phyloP scores from a whole-genome alignment of 352 stramenopile species.

The Phytophthora meadii region DNA sequence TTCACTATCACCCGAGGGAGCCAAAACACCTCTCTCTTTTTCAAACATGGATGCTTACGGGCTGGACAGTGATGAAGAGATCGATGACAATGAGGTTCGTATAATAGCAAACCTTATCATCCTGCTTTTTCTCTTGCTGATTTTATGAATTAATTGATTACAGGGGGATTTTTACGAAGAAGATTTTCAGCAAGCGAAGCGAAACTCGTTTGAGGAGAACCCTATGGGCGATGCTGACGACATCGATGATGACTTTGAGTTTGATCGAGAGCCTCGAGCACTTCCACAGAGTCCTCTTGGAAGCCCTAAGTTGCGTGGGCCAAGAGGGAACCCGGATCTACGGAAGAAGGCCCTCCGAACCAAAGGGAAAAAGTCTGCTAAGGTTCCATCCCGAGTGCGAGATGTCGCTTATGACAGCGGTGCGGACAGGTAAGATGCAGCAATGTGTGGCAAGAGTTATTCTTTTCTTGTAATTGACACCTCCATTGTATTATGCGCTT shows the following conservation, averaged over 20 bases:
- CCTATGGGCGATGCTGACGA: conserved; percentile 78
- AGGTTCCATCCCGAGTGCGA: conserved; percentile 60
- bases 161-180: conserved; percentile 85
- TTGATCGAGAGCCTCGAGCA: conserved; percentile 73
- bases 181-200: conserved; percentile 69
- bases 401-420: conserved; percentile 79
- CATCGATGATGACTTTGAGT: conserved; percentile 90
- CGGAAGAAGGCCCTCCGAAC: conserved; percentile 59
- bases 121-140: conserved; percentile 2
- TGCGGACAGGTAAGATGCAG: conserved; percentile 67
- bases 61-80: conserved; percentile 86
- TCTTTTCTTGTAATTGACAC: conserved; percentile 3
- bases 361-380: conserved; percentile 60
- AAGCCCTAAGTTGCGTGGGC: conserved; percentile 61
- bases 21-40: conserved; percentile 62
- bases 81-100: conserved; percentile 84
- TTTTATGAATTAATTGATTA: neutral
- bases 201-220: conserved; percentile 84
- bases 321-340: conserved; percentile 42
- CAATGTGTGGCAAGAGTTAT: conserved; percentile 2
- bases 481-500: conserved; percentile 1
- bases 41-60: conserved; percentile 67
- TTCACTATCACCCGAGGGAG: conserved; percentile 66
- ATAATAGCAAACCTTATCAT: neutral
- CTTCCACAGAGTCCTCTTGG: conserved; percentile 53